Conservation (phyloP, 768 basidiomycete genomes). For the Boletellus sp. region DNA sequence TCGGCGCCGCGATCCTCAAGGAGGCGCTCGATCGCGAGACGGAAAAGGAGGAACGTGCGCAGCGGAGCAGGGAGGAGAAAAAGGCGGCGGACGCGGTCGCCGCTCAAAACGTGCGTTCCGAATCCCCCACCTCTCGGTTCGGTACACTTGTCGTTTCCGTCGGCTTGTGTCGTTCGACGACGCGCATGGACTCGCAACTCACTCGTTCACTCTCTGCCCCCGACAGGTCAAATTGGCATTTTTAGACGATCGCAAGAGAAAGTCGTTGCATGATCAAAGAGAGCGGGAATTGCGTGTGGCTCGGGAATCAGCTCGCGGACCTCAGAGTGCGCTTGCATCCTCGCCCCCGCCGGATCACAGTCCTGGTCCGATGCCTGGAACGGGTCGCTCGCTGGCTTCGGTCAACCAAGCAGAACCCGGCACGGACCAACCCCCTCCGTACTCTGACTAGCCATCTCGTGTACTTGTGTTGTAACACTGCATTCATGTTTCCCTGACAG, state of each 20-base stretch:
- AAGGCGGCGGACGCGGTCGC: slow-evolving; percentile 55
- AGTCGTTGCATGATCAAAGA: slow-evolving; percentile 50
- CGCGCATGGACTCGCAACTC: too few relatives aligned
- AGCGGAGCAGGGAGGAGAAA: slow-evolving; percentile 48
- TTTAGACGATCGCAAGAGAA: slow-evolving; percentile 70
- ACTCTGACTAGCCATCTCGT: slow-evolving; percentile 8
- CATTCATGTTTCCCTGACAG: slow-evolving; percentile 2
- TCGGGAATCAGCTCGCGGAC: slow-evolving; percentile 27
- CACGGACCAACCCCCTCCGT: slow-evolving; percentile 21
- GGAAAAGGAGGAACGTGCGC: slow-evolving; percentile 44
- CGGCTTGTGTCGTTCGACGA: too few relatives aligned
- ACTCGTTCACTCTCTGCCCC: background rate
- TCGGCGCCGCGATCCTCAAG: slow-evolving; percentile 62
- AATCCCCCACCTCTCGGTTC: too few relatives aligned
- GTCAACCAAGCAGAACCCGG: slow-evolving; percentile 1
- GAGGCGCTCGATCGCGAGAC: slow-evolving; percentile 57
- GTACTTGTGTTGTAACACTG: background rate
- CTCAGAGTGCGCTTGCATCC: background rate
- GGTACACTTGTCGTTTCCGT: too few relatives aligned
- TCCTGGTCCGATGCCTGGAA: slow-evolving; percentile 22
- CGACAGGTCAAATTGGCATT: slow-evolving; percentile 72
- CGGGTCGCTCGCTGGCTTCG: slow-evolving; percentile 16
- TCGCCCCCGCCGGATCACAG: slow-evolving; percentile 1
- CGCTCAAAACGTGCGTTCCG: slow-evolving; percentile 48
- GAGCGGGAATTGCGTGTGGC: slow-evolving; percentile 52